Base-by-base conservation (phyloP, 192 early-diverging fungal species). In the Dispira parvispora region DNA sequence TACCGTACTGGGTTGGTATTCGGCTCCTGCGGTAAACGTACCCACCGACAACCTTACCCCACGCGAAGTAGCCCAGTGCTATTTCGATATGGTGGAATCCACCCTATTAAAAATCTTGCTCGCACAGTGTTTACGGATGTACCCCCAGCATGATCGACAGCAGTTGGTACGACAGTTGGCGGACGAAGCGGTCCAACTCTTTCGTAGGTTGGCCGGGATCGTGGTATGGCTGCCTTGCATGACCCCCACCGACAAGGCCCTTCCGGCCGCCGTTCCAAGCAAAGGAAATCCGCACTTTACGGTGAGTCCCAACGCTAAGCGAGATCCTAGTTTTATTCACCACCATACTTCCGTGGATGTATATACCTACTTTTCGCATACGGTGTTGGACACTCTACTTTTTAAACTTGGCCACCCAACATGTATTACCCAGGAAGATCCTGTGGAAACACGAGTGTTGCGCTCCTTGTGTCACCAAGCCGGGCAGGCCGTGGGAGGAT, bases 141-240 rank as follows among this genome's bases (percentile, higher is more conserved):
- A 14, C 3, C 32, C 57, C 32, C 18, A 28, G 32, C 13, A 16
- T 12, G 27, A 60, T 20, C 21, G 13, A 14, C 25, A 20, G 27
- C 54, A 25, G n/a, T 27, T 27, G n/a, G 21, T 25, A 5, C 21
- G 27, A 20, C 26, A 20, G 21, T 26, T 56, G 21, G 26, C 54
- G 2, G 54, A 56, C 32, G 57, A 60, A 18, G 26, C 27, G 32
- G 57, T 43, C 57, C 26, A 43, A 13, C 32, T 13, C 10, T 18
- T 60, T 14, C 57, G 38, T 28, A 14, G 14, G 3, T 3, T 60
- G 38, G 26, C 27, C 9, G 57, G 57, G 9, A 14, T 60, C 12
- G 57, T 60, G 14, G 27, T 60, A 13, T 60, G 57, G 57, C 3
- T 60, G 32, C 57, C 57, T 21, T 60, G 57, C 57, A 60, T 60